These are phyloP conservation scores for Fonsecaea monophora DNA, from an alignment of 2,329 filamentous ascomycete species.

Conservation along the genomic window DNA sequence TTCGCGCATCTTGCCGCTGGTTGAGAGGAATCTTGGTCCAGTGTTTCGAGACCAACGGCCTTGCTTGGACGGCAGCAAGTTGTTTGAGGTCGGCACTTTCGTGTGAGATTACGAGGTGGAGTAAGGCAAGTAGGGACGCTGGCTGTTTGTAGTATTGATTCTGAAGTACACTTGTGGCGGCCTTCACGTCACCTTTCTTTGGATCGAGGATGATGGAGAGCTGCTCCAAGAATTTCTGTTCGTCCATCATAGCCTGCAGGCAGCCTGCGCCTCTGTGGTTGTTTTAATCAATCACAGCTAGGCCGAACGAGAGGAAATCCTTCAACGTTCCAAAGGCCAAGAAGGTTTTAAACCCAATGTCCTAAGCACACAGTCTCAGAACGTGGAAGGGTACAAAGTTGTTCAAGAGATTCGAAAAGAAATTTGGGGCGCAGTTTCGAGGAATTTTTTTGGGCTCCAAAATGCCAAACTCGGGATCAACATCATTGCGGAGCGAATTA, in stretches of 20 bases:
- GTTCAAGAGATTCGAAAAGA: neutral
- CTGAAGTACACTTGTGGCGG: slow-evolving; percentile 86
- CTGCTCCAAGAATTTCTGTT: slow-evolving; percentile 83
- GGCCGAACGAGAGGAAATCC: neutral
- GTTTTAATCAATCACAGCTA: neutral
- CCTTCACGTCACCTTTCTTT: slow-evolving; percentile 87
- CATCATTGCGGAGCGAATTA: neutral
- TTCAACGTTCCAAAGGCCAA: neutral
- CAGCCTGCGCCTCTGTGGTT: slow-evolving; percentile 9
- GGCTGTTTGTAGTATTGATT: slow-evolving; percentile 91
- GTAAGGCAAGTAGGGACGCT: slow-evolving; percentile 80
- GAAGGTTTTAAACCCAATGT: neutral
- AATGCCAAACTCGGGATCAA: neutral
- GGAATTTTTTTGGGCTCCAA: slow-evolving; percentile 8
- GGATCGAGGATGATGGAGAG: slow-evolving; percentile 81
- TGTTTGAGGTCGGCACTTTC: slow-evolving; percentile 76
- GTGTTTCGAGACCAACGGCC: slow-evolving; percentile 82
- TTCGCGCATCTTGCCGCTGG: slow-evolving; percentile 80
- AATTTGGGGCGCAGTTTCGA: slow-evolving; percentile 8
- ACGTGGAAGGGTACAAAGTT: neutral
- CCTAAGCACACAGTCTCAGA: neutral
- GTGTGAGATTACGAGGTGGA: slow-evolving; percentile 87
- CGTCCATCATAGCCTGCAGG: slow-evolving; percentile 65
- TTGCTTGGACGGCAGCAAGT: slow-evolving; percentile 87
- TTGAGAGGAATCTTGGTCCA: slow-evolving; percentile 76